Percentiles rank a stretch among this genome's conserved stretches.
Evolutionary conservation across 345 rosid genomes (phyloP).

Genomic region (Ricinus communis): DNA sequence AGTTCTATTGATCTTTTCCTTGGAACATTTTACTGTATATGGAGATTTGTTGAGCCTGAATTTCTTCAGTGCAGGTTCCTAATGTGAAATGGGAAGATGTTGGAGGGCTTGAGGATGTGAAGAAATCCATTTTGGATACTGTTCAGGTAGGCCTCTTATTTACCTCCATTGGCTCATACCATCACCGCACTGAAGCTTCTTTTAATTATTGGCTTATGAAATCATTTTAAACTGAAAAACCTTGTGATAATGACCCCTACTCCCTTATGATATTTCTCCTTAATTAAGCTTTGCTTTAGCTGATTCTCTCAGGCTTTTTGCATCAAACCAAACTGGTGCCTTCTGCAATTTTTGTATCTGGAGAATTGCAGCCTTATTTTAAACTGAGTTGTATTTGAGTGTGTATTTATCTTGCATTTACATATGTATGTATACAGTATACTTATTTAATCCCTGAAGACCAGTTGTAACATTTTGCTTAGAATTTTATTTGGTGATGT

Average conservation of each 20-base stretch:
- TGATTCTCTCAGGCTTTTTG: not conserved
- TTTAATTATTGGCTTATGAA: too few species aligned
- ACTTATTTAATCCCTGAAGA: not conserved
- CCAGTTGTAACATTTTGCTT: not conserved
- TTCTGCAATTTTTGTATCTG: too few species aligned
- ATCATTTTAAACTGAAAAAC: too few species aligned
- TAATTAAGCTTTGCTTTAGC: not conserved
- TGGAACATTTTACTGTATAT: conserved; percentile 10
- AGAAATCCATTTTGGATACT: conserved; percentile 87
- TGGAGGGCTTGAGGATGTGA: conserved; percentile 97
- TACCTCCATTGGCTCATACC: conserved; percentile 3
- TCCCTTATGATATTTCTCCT: not conserved
- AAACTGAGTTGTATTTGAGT: not conserved
- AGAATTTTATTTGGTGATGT: not conserved
- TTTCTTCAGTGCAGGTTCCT: conserved; percentile 57
- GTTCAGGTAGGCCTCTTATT: conserved; percentile 59
- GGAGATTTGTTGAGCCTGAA: conserved; percentile 11
- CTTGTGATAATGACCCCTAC: too few species aligned
- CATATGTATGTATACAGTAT: too few species aligned
- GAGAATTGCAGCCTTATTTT: not conserved
- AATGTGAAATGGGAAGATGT: conserved; percentile 98
- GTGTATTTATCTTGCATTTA: not conserved
- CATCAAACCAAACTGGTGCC: not conserved
- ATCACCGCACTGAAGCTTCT: not conserved
- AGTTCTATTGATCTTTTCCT: conserved; percentile 1